Base-by-base conservation (phyloP, 208 protist species). In the Acanthamoeba divionensis region DNA sequence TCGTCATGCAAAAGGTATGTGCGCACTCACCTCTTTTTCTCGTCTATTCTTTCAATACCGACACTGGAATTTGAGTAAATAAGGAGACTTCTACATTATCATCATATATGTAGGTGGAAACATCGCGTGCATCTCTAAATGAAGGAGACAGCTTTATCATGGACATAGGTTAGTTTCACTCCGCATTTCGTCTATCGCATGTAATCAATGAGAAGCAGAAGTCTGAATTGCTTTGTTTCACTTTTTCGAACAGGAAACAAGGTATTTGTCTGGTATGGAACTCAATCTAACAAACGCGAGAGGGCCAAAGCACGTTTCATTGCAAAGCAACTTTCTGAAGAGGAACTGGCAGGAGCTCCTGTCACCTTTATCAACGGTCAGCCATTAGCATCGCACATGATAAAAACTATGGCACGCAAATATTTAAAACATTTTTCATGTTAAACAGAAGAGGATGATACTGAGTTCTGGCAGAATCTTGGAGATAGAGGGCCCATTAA, bases 101-200 rank as follows among this genome's bases (percentile, higher is more conserved):
- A n/a, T n/a, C n/a, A n/a, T n/a, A n/a, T n/a, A n/a, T n/a, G n/a
- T n/a, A n/a, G n/a, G n/a, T n/a, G n/a, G n/a, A n/a, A n/a, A n/a
- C n/a, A n/a, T n/a, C n/a, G n/a, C n/a, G 44, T 3, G 63, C 77
- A 5, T 87, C 77, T 24, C 54, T 87, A 13, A 87, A 87, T 21
- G 52, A 87, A 41, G 77, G 77, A 31, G 77, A 87, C 77, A 87
- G 77, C 77, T 87, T 87, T 36, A 4, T 87, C 2, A 50, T 87
- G 26, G 77, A 87, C 54, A 87, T 87, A 13, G 77, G 77, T 15
- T 57, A n/a, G n/a, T n/a, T n/a, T n/a, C n/a, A n/a, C n/a, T n/a
- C n/a, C n/a, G n/a, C n/a, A n/a, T n/a, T n/a, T n/a, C n/a, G n/a
- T n/a, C n/a, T n/a, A n/a, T n/a, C n/a, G n/a, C n/a, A n/a, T n/a